Evolutionary conservation across 805 yeast genomes (phyloP).

Genomic region (Saccharomycopsis vini): DNA sequence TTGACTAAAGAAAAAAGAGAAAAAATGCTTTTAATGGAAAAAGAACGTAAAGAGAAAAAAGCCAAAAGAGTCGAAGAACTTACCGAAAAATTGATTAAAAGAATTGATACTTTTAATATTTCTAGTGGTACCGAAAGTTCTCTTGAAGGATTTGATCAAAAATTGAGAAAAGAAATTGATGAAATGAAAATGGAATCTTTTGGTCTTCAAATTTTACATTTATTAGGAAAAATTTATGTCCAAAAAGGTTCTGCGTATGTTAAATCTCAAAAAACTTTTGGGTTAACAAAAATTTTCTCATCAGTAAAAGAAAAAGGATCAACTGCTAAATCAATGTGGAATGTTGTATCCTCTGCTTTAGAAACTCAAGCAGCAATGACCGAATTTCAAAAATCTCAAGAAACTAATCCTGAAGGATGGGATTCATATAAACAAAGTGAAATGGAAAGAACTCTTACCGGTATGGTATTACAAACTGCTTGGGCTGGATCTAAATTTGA

Average conservation of each 20-base stretch:
- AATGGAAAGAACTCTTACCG: conserved; percentile 72
- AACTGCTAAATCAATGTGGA: conserved; percentile 74
- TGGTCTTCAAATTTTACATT: conserved; percentile 78
- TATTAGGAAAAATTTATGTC: conserved; percentile 74
- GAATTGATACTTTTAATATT: conserved; percentile 36
- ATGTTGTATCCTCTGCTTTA: conserved; percentile 71
- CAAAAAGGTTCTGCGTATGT: conserved; percentile 67
- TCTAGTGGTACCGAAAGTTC: conserved; percentile 40
- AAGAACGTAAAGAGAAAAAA: conserved; percentile 44
- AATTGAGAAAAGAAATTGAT: conserved; percentile 56
- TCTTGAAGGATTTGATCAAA: conserved; percentile 38
- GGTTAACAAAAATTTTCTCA: conserved; percentile 77
- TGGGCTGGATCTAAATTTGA: conserved; percentile 94
- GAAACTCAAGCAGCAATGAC: conserved; percentile 80
- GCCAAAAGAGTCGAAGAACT: conserved; percentile 42
- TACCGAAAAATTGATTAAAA: conserved; percentile 37
- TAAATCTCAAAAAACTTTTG: conserved; percentile 72
- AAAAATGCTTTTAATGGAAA: conserved; percentile 41
- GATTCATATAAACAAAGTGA: conserved; percentile 60
- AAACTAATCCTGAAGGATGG: conserved; percentile 37
- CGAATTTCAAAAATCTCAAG: conserved; percentile 66
- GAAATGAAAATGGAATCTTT: conserved; percentile 89
- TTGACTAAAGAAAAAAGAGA: conserved; percentile 38
- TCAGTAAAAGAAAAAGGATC: conserved; percentile 78
- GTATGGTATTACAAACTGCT: conserved; percentile 85